Conservation (phyloP, 2,329 filamentous ascomycete species). For the Trichoderma afroharzianum region DNA sequence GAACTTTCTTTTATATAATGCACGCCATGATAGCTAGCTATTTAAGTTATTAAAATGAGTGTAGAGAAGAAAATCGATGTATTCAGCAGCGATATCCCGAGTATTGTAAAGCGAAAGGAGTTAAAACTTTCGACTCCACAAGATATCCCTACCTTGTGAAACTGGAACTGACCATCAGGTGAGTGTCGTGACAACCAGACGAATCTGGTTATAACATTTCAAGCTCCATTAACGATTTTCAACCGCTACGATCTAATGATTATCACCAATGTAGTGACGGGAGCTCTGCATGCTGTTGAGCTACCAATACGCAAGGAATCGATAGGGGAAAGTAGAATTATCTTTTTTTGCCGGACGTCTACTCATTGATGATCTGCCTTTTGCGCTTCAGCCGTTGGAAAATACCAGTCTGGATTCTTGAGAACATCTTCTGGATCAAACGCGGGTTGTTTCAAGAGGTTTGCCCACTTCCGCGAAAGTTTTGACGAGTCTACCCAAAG, state of each 20-base stretch:
- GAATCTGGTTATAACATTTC: neutral
- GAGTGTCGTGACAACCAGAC: neutral
- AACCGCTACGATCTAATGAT: neutral
- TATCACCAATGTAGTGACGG: too few relatives aligned
- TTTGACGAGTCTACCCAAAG: too few relatives aligned
- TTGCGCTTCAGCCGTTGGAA: too few relatives aligned
- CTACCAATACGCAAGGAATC: too few relatives aligned
- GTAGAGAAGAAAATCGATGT: neutral
- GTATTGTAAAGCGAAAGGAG: neutral
- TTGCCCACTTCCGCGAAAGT: too few relatives aligned
- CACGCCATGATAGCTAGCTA: neutral
- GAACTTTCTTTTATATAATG: neutral
- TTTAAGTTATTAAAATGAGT: neutral
- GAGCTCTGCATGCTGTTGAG: too few relatives aligned
- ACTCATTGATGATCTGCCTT: too few relatives aligned
- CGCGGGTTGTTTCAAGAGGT: too few relatives aligned
- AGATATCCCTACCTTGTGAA: neutral
- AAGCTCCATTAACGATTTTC: neutral
- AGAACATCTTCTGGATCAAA: too few relatives aligned
- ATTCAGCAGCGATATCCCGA: neutral
- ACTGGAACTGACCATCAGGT: neutral
- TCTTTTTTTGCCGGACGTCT: too few relatives aligned
- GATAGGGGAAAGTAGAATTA: too few relatives aligned
- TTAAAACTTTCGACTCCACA: neutral
- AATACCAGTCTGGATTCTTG: too few relatives aligned